Base-by-base conservation (phyloP, 345 rosid species). In the Barbarea vulgaris region DNA sequence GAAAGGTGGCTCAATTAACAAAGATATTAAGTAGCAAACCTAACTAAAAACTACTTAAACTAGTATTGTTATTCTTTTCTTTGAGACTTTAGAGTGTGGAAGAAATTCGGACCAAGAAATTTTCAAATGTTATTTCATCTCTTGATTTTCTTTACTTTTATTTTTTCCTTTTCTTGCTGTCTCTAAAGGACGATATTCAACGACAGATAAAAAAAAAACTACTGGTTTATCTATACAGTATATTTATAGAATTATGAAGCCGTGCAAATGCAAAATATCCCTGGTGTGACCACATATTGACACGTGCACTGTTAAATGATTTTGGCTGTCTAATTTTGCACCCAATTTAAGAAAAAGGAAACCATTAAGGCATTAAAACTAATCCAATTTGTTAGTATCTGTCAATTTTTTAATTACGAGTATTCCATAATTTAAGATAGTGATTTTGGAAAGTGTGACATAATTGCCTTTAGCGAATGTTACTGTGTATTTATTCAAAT, bases 211-310 rank as follows among this genome's bases (percentile, higher is more conserved):
- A 27, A 27, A 27, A 27, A 22, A 70, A 47, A 47, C 36, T 19
- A 70, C 21, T 14, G 27, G 7, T 15, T 44, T 55, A n/a, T n/a
- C n/a, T n/a, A n/a, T n/a, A n/a, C 28, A 27, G 42, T 34, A 24
- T 59, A 13, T 62, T 9, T 41, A 3, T 42, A 24, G 5, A 52
- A 34, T 46, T 44, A 55, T 22, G 58, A 74, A 65, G 34, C 59
- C 72, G 58, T 65, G 72, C 62, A 36, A 56, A 18, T 72, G 76
- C 77, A 54, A 60, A 34, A 53, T 39, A 52, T 53, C 25, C 37
- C 52, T 11, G 4, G 36, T 17, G 50, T 52, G 34, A 34, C 36
- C 57, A 56, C 14, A 74, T 27, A 64, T 46, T 9, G 58, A 66
- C 66, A 66, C 78, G 71, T 74, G 44, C 37, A 46, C 2, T 44